Conservation (phyloP, 768 basidiomycete species). For the Crucibulum laeve region DNA sequence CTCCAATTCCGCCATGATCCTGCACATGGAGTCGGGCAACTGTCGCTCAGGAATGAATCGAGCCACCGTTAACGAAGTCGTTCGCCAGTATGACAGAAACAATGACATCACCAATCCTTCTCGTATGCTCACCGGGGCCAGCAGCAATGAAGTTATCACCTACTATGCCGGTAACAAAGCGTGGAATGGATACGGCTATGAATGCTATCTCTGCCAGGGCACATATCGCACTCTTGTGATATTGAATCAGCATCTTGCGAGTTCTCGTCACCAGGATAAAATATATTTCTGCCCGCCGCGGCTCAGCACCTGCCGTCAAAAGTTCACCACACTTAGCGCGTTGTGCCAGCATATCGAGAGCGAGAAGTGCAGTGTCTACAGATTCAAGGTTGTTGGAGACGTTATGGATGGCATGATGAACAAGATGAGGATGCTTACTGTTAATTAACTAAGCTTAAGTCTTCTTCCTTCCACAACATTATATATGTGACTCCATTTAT, state of each 20-base stretch:
- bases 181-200: slow-evolving; percentile 47
- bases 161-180: slow-evolving; percentile 28
- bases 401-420: slow-evolving; percentile 31
- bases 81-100: slow-evolving; percentile 37
- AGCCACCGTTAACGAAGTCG: slow-evolving; percentile 33
- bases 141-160: slow-evolving; percentile 6
- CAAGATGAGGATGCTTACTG: slow-evolving; percentile 11
- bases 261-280: slow-evolving; percentile 51
- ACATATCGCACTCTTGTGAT: slow-evolving; percentile 31
- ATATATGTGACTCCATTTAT: too few relatives aligned
- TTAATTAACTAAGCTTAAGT: background rate
- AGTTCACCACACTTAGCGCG: slow-evolving; percentile 50
- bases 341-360: slow-evolving; percentile 66
- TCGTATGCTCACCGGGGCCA: slow-evolving; percentile 39
- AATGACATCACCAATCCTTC: slow-evolving; percentile 53
- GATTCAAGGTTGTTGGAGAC: slow-evolving; percentile 36
- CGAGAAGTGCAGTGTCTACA: slow-evolving; percentile 49
- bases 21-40: slow-evolving; percentile 59
- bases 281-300: slow-evolving; percentile 54
- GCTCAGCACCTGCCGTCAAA: slow-evolving; percentile 31
- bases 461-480: too few relatives aligned
- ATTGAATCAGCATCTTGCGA: slow-evolving; percentile 62
- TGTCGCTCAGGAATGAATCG: slow-evolving; percentile 47
- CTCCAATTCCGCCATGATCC: slow-evolving; percentile 47
- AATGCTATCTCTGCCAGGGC: slow-evolving; percentile 61